phyloP scores from a whole-genome alignment of 1,284 basidiomycete species.

The Ustilago xerochloae region DNA sequence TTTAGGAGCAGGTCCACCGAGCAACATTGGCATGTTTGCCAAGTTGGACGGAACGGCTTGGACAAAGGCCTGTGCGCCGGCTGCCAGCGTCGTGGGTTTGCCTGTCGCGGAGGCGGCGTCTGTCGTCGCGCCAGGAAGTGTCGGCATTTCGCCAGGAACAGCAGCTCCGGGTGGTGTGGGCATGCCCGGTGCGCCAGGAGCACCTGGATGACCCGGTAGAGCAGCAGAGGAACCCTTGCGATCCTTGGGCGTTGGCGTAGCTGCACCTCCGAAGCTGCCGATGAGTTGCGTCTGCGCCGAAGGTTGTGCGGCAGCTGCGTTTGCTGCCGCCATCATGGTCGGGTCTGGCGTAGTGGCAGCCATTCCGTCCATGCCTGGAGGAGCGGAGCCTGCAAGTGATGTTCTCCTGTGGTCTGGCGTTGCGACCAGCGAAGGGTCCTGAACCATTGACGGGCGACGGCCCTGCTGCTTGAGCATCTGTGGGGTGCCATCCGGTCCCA shows the following conservation, averaged over 20 bases:
- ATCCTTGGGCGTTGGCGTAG: constrained; percentile 9
- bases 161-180: constrained; percentile 3
- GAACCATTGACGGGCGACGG: constrained; percentile 35
- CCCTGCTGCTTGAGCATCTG: constrained; percentile 42
- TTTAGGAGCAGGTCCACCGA: constrained; percentile 64
- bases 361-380: constrained; percentile 17
- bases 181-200: constrained; percentile 2
- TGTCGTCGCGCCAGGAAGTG: constrained; percentile 31
- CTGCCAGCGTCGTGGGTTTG: constrained; percentile 47
- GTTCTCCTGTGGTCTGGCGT: constrained; percentile 29
- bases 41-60: constrained; percentile 63
- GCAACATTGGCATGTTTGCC: constrained; percentile 63
- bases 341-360: constrained; percentile 34
- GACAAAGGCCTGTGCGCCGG: constrained; percentile 28
- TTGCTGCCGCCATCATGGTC: constrained; percentile 40
- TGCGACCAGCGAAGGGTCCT: constrained; percentile 25
- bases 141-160: constrained; percentile 16
- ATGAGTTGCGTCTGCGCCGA: constrained; percentile 44
- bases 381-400: constrained; percentile 13
- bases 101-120: constrained; percentile 36
- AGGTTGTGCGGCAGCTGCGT: constrained; percentile 31
- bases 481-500: constrained; percentile 20
- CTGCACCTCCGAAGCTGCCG: constrained; percentile 22
- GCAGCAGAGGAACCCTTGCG: constrained; percentile 29
- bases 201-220: constrained; percentile 3